A percentile compares a stretch with the other conserved stretches of the same genome.
phyloP scores from a whole-genome alignment of 179 eudicot species.

The Actinidia arguta region DNA sequence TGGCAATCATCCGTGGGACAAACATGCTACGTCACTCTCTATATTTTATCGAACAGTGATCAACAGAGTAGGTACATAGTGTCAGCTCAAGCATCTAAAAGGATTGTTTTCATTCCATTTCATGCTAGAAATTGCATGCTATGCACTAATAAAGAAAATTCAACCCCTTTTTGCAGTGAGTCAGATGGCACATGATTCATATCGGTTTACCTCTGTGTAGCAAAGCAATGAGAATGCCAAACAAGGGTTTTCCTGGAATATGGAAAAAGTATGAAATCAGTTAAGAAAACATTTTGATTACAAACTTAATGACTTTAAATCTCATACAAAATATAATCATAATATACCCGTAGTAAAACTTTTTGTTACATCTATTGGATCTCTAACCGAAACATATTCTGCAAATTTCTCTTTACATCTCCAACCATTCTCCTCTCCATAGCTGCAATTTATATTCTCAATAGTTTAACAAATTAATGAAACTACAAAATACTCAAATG shows the following conservation, averaged over 20 bases:
- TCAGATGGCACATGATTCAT: slow-evolving; percentile 43
- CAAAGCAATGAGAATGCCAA: slow-evolving; percentile 95
- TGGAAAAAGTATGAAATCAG: background rate
- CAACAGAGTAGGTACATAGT: background rate
- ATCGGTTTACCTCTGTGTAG: slow-evolving; percentile 95
- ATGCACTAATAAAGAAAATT: background rate
- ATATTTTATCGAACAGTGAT: background rate
- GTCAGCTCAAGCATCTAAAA: slow-evolving; percentile 6
- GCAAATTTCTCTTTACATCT: slow-evolving; percentile 79
- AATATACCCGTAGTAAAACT: slow-evolving; percentile 90
- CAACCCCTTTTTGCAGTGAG: background rate
- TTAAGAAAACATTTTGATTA: background rate
- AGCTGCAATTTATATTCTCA: slow-evolving; percentile 51
- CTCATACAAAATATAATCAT: background rate
- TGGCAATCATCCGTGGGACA: background rate
- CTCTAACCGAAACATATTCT: slow-evolving; percentile 95
- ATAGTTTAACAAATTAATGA: background rate
- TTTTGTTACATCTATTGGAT: slow-evolving; percentile 98
- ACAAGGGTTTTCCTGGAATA: slow-evolving; percentile 85
- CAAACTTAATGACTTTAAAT: background rate
- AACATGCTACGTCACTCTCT: background rate
- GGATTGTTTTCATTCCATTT: background rate
- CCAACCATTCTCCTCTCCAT: slow-evolving; percentile 98
- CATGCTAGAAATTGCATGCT: background rate
- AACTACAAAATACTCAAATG: background rate